Percentiles rank a stretch among this genome's conserved stretches.
phyloP scores from a whole-genome alignment of 129 eudicot species.

The Artemisia annua region DNA sequence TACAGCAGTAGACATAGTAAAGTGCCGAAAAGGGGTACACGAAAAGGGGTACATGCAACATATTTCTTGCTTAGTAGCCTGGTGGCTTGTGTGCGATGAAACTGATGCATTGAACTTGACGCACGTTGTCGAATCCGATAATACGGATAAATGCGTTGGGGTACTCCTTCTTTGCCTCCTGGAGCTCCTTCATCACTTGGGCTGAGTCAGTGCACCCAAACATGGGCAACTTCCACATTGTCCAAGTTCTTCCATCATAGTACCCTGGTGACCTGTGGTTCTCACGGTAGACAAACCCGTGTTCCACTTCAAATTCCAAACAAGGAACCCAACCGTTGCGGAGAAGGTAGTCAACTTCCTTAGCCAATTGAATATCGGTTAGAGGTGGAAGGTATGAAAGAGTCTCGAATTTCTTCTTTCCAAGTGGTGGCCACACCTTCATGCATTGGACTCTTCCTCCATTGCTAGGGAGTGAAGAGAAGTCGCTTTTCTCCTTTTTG shows the following conservation, averaged over 20 bases:
- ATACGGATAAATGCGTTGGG: constrained; percentile 52
- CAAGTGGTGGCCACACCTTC: constrained; percentile 71
- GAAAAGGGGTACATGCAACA: not conserved
- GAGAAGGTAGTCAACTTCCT: constrained; percentile 62
- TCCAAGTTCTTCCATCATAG: constrained; percentile 79
- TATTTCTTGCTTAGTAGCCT: constrained; percentile 18
- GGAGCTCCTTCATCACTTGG: constrained; percentile 54
- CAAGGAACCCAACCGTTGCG: constrained; percentile 72
- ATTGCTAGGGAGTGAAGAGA: constrained; percentile 50
- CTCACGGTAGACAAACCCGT: constrained; percentile 61
- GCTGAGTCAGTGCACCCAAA: constrained; percentile 64
- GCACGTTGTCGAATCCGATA: constrained; percentile 68
- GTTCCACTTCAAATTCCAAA: constrained; percentile 51
- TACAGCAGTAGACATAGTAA: constrained; percentile 3
- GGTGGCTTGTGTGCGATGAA: constrained; percentile 61
- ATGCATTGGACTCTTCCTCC: constrained; percentile 59
- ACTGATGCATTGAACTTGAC: constrained; percentile 80
- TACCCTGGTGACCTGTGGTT: constrained; percentile 56
- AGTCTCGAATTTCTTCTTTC: constrained; percentile 65
- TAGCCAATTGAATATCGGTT: constrained; percentile 7
- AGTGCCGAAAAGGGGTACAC: not conserved
- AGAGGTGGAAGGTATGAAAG: constrained; percentile 65
- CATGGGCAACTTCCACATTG: constrained; percentile 91
- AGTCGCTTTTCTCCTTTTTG: constrained; percentile 29
- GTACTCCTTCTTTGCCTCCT: constrained; percentile 51